Evolutionary conservation across 768 basidiomycete genomes (phyloP), one percentile per base, ranked within the genome.

Genomic region (Tulasnella sp.): DNA sequence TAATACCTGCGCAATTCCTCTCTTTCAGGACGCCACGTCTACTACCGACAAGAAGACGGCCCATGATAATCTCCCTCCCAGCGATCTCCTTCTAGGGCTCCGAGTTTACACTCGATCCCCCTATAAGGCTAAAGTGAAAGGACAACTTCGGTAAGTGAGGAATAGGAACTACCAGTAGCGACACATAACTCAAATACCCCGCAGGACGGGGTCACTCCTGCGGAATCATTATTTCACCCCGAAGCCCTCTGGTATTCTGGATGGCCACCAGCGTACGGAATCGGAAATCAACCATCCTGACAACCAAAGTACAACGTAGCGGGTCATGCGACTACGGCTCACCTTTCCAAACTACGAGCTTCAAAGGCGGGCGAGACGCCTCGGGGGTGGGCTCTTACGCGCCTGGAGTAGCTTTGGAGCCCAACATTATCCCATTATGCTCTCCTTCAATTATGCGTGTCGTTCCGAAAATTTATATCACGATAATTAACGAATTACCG

Each of bases 41-140:
- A 36, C 40, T 6, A n/a, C 40, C 39, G 31, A 27, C 40, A 14
- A 19, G 16, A 31, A 42, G 31, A 14, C 40, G 24, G 14, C 24
- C 31, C 19, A 38, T 12, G 34, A 77, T 6, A 38, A 40, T 40
- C 56, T 24, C 48, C 48, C 39, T 16, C 52, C 42, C 31, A 44
- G 52, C 10, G 52, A 75, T 75, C 75, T 75, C 24, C 39, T 48
- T 48, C 27, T 77, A 27, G 76, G 76, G 7, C 56, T 77, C 27
- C 76, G 76, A 3, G 76, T 77, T 9, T 77, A 77, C n/a, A 77
- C 76, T 39, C 34, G 36, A 38, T 5, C 12, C 3, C n/a, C 34
- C 16, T 34, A 34, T 3, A 46, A 46, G 58, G 76, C 76, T 12
- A 68, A 36, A 46, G 42, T 77, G 19, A 77, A 46, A 24, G 76